A percentile compares a stretch with the other conserved stretches of the same genome.
phyloP scores from a whole-genome alignment of 306 rosid genomes.

The Medicago ruthenica region DNA sequence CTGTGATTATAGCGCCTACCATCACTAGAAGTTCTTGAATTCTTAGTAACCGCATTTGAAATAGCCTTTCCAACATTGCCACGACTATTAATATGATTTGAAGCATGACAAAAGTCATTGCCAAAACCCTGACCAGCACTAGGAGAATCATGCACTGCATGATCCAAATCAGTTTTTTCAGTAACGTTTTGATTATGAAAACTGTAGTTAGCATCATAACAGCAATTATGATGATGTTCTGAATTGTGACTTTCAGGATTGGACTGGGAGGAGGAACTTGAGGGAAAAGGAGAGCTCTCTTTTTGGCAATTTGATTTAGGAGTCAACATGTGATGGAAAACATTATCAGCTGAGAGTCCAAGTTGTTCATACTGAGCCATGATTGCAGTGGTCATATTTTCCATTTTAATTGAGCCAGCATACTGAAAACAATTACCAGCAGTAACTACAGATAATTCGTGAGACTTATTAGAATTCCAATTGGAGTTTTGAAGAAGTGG shows the following conservation, averaged over 20 bases:
- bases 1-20: constrained; percentile 27
- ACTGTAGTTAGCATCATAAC: neutral
- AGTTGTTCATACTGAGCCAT: constrained; percentile 38
- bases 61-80: constrained; percentile 51
- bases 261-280: constrained; percentile 41
- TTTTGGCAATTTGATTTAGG: constrained; percentile 42
- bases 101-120: constrained; percentile 46
- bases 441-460: neutral
- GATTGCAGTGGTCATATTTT: constrained; percentile 34
- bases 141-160: constrained; percentile 49
- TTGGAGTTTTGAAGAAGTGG: constrained; percentile 45
- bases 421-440: constrained; percentile 18
- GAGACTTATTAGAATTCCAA: constrained; percentile 36
- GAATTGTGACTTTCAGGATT: constrained; percentile 50
- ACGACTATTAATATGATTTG: constrained; percentile 34
- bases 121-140: constrained; percentile 46
- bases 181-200: neutral
- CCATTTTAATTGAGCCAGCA: constrained; percentile 41
- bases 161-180: constrained; percentile 29
- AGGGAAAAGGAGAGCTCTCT: constrained; percentile 55
- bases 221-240: constrained; percentile 31
- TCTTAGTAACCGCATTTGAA: constrained; percentile 38
- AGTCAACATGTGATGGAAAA: constrained; percentile 38
- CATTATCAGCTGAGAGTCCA: constrained; percentile 22
- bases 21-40: constrained; percentile 45